Evolutionary conservation across 768 basidiomycete genomes (phyloP), one percentile per base, ranked within the genome.

Genomic region (Rhodotorula babjevae): DNA sequence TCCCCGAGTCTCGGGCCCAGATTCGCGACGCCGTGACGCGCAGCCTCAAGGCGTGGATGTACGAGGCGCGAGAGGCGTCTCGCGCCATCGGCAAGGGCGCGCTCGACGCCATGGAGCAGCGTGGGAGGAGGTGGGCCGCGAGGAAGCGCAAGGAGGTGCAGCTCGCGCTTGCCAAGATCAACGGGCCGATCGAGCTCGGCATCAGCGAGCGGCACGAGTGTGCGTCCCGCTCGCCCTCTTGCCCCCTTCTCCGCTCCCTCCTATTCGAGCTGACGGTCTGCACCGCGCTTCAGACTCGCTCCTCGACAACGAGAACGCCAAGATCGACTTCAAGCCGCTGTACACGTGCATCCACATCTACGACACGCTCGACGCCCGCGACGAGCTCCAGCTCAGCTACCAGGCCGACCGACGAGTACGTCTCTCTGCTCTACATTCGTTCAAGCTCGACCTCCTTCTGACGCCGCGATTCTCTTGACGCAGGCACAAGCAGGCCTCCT

Each of bases 331-430:
- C 84, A 90, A 89, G 77, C 94, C 95, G 21, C 82, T 99, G 21
- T 95, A 92, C 77, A 92, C 97, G 82, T 95, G 93, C 80, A 93
- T 99, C 63, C 96, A 96, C 78, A 97, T 97, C 72, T 95, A 98
- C 81, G 87, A 90, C 68, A 87, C 93, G 11, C 84, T 99, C 31
- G 92, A 94, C 79, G 88, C 89, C n/a, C 85, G 94, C 50, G 89
- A 90, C 55, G 93, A 95, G 75, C 85, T 98, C 18, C 92, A 92
- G 67, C 86, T 85, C 65, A 94, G 89, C 46, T 99, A 97, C 78
- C 95, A 98, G 82, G 92, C 91, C n/a, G 96, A 99, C 81, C 87
- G 96, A 79, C 93, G 95, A 85, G 93, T 88, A 78, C 50, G 80
- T 68, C 18, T 21, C 50, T 9, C n/a, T n/a, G n/a, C n/a, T n/a